phyloP scores from a whole-genome alignment of 1,284 basidiomycete species.

The Calocybe gambosa region DNA sequence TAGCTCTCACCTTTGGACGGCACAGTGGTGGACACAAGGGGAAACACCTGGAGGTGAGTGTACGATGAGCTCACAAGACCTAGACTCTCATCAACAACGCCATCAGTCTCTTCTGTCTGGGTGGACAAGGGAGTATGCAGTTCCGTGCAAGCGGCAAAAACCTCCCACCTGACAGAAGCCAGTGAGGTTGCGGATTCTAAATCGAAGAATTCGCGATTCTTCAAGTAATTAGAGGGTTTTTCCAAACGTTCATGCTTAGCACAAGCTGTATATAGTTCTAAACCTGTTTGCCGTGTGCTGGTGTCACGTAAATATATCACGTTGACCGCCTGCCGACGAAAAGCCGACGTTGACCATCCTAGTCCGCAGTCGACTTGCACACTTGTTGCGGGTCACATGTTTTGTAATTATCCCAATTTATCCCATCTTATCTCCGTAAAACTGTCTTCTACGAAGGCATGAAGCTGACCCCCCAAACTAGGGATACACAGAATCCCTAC shows the following conservation, averaged over 20 bases:
- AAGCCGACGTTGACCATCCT: background rate
- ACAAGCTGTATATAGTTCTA: background rate
- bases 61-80: background rate
- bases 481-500: conserved; percentile 7
- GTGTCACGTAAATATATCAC: background rate
- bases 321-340: background rate
- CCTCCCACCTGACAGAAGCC: conserved; percentile 10
- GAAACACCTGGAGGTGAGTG: conserved; percentile 49
- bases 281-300: background rate
- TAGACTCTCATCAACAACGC: conserved; percentile 1
- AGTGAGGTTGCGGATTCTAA: conserved; percentile 7
- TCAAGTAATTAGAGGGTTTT: conserved; percentile 17
- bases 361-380: conserved; percentile 2
- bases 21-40: conserved; percentile 58
- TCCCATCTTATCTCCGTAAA: conserved; percentile 10
- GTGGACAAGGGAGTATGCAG: conserved; percentile 47
- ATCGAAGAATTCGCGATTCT: conserved; percentile 19
- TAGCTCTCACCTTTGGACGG: conserved; percentile 55
- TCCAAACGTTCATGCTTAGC: no score
- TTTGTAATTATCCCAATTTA: conserved; percentile 5
- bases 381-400: conserved; percentile 10
- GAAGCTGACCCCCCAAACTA: conserved; percentile 7
- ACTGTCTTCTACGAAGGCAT: conserved; percentile 4
- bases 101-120: conserved; percentile 37
- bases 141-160: conserved; percentile 14